These are phyloP conservation scores for Myxozyma sirexii DNA, from an alignment of 805 yeast species.

Conservation along the genomic window DNA sequence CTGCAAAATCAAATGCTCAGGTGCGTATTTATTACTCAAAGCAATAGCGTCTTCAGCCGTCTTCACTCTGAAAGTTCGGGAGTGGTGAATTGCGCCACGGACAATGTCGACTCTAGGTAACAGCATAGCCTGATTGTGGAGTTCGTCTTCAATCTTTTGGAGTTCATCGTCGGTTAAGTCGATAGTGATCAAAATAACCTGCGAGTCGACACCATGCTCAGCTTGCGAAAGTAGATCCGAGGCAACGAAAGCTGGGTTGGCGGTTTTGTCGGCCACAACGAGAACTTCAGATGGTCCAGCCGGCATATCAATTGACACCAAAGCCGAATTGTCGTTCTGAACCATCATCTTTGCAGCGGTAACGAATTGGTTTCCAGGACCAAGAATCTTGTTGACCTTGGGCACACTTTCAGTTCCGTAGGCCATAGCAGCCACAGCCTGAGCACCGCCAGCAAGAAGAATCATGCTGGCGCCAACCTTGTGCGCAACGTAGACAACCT, in stretches of 20 bases:
- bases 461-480: slow-evolving; percentile 90
- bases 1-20: slow-evolving; percentile 95
- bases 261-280: slow-evolving; percentile 78
- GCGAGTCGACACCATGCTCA: slow-evolving; percentile 98
- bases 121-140: slow-evolving; percentile 76
- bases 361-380: slow-evolving; percentile 99
- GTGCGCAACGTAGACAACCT: slow-evolving; percentile 95
- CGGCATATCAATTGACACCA: slow-evolving; percentile 98
- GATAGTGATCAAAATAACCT: slow-evolving; percentile 88
- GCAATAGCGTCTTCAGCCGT: slow-evolving; percentile 77
- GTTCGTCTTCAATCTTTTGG: slow-evolving; percentile 74
- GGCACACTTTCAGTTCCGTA: slow-evolving; percentile 93
- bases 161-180: slow-evolving; percentile 63
- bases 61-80: slow-evolving; percentile 72
- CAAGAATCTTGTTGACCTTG: slow-evolving; percentile 94
- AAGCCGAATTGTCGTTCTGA: slow-evolving; percentile 90
- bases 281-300: slow-evolving; percentile 99
- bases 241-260: slow-evolving; percentile 97
- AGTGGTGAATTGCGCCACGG: slow-evolving; percentile 88
- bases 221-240: slow-evolving; percentile 95
- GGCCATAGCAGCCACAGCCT: slow-evolving; percentile 98
- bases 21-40: slow-evolving; percentile 91
- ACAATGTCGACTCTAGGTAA: slow-evolving; percentile 94
- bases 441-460: slow-evolving; percentile 98
- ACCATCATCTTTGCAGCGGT: slow-evolving; percentile 99